These are phyloP conservation scores for Physcomitrium patens DNA, from an alignment of 225 moss, liverwort and hornwort species.

Conservation along the genomic window DNA sequence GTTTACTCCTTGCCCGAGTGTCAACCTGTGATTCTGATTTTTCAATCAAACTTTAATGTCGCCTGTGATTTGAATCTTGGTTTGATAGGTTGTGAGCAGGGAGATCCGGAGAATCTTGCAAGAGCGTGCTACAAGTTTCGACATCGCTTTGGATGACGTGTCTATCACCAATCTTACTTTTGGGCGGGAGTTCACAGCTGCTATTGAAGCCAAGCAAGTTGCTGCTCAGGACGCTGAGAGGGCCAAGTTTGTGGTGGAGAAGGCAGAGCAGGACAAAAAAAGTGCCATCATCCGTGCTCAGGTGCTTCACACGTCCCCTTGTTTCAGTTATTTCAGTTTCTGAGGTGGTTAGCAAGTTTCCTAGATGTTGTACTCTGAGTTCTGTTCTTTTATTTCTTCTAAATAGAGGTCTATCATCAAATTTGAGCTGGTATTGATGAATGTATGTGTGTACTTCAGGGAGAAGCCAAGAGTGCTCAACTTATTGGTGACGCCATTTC, in stretches of 20 bases:
- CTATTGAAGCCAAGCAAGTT: conserved; percentile 47
- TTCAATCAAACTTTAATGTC: not conserved
- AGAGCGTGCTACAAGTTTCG: conserved; percentile 74
- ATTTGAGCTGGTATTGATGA: not conserved
- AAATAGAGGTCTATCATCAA: not conserved
- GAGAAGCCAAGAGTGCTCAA: conserved; percentile 72
- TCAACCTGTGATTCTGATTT: not conserved
- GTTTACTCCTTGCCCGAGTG: not conserved
- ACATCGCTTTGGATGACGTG: conserved; percentile 87
- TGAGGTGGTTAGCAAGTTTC: not conserved
- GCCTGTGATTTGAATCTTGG: not conserved
- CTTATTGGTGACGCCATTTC: no score
- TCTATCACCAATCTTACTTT: conserved; percentile 92
- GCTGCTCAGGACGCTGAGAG: conserved; percentile 80
- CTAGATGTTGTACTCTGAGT: not conserved
- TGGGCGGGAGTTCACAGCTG: conserved; percentile 76
- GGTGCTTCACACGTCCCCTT: conserved; percentile 65
- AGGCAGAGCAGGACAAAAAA: no score
- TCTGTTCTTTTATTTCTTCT: not conserved
- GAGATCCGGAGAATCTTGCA: conserved; percentile 80
- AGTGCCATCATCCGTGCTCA: conserved; percentile 46
- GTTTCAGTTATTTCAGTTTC: conserved; percentile 18
- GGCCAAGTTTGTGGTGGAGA: conserved; percentile 5
- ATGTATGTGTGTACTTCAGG: conserved; percentile 31
- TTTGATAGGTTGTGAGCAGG: conserved; percentile 70